phyloP scores from a whole-genome alignment of 192 early-diverging fungal species.

The Coemansia sp. region DNA sequence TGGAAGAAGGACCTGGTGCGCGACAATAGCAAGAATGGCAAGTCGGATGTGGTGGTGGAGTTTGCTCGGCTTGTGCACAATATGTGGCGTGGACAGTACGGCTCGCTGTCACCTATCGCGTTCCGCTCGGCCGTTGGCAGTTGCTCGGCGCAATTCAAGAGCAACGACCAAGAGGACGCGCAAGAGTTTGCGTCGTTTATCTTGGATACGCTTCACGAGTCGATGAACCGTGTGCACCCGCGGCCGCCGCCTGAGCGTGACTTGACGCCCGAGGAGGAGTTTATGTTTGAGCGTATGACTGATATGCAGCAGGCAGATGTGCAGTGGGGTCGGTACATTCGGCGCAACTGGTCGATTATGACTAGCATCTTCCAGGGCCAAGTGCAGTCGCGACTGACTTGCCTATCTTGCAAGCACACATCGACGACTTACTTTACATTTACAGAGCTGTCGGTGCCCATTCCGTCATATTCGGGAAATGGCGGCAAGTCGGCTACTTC shows the following conservation, averaged over 20 bases:
- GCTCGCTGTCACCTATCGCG: slow-evolving; percentile 73
- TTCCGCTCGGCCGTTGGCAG: slow-evolving; percentile 78
- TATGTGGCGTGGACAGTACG: slow-evolving; percentile 84
- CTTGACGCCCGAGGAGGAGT: slow-evolving; percentile 50
- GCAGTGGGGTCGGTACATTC: slow-evolving; percentile 77
- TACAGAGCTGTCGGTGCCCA: slow-evolving; percentile 90
- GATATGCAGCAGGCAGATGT: slow-evolving; percentile 62
- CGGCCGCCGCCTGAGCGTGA: slow-evolving; percentile 50
- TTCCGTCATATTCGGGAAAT: slow-evolving; percentile 62
- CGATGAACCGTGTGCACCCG: slow-evolving; percentile 73
- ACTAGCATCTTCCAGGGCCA: slow-evolving; percentile 89
- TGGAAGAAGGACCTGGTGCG: slow-evolving; percentile 47
- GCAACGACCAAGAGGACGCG: slow-evolving; percentile 93
- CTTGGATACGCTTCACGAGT: slow-evolving; percentile 90
- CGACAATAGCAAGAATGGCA: slow-evolving; percentile 64
- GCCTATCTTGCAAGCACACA: slow-evolving; percentile 39
- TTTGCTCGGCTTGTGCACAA: slow-evolving; percentile 78
- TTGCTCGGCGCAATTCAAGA: slow-evolving; percentile 81
- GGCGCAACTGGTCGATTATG: slow-evolving; percentile 79
- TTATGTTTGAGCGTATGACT: slow-evolving; percentile 70
- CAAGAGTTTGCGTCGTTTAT: slow-evolving; percentile 95
- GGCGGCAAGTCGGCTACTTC: slow-evolving; percentile 37
- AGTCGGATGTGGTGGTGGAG: slow-evolving; percentile 67
- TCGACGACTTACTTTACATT: slow-evolving; percentile 83
- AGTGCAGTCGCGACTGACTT: slow-evolving; percentile 50